Evolutionary conservation across 225 moss, liverwort and hornwort species (phyloP).

Genomic region (Climacium dendroides): DNA sequence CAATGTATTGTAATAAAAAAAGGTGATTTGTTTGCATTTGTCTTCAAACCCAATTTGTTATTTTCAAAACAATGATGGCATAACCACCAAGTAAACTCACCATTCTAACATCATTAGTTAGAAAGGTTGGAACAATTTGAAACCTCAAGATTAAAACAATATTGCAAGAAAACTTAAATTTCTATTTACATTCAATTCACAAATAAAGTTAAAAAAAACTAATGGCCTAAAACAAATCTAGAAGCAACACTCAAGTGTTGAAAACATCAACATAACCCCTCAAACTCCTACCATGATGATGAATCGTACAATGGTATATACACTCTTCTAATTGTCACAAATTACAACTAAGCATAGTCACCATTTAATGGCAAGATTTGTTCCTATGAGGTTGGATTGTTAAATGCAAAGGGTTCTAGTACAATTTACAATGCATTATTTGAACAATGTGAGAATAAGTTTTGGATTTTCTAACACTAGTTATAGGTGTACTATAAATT

Average conservation of each 20-base stretch:
- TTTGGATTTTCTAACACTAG: no score
- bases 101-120: fast-evolving
- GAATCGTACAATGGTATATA: fast-evolving
- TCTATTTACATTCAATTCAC: neutral
- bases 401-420: no score
- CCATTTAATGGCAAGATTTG: no score
- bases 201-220: no score
- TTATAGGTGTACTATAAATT: neutral
- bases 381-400: no score
- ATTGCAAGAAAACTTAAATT: neutral
- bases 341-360: no score
- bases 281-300: neutral
- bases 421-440: no score
- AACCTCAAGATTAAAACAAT: neutral
- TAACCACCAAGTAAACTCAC: neutral
- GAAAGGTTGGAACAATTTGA: neutral
- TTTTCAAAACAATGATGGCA: neutral
- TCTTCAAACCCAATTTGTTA: neutral
- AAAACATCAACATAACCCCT: fast-evolving
- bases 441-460: no score
- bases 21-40: neutral
- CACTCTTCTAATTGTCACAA: neutral
- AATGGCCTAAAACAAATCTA: neutral
- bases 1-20: neutral
- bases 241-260: neutral